Evolutionary conservation across 1,139 yeast genomes (phyloP), one percentile per base, ranked within the genome.

Genomic region (Geotrichum carabidarum): DNA sequence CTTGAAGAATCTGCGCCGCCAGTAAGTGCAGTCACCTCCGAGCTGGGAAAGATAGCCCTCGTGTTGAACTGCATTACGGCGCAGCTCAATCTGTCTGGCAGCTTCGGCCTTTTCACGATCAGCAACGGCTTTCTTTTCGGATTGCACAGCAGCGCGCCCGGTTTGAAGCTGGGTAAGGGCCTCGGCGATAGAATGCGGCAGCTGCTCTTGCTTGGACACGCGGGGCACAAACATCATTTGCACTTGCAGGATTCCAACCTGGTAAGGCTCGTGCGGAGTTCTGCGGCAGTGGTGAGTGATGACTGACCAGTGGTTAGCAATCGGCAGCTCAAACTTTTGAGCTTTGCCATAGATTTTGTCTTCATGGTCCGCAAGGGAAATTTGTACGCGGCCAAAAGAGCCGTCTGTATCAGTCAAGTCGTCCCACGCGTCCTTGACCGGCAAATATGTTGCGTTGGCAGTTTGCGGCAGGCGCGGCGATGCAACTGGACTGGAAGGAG

Each of bases 241-340:
- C 15, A 84, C 78, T 61, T 83, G 82, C 57, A 89, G 68, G 55
- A 78, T 76, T 12, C 84, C 94, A 60, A 86, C 76, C 53, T 76
- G 71, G 65, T 83, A 83, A 1, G 94, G 88, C 32, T 76, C 73
- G 14, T 64, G 64, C 14, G 68, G 18, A 6, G 46, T 8, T 11
- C 14, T 11, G 8, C 18, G 12, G 8, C 48, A 40, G 2, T 22
- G 22, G 14, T 36, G 22, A 4, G 49, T 12, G 8, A n/a, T 68
- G 14, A 74, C 73, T 53, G 82, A 86, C 96, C 96, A 89, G 68
- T 87, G 95, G 65, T 88, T 89, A 67, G 79, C 79, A 64, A 93
- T 78, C 17, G 82, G 79, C 55, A 87, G 68, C 53, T 78, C 78
- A 64, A 81, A 78, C 50, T 74, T 74, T 48, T 74, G 72, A 0